Evolutionary conservation across 257 asterid genomes (phyloP).

Genomic region (Ophiorrhiza pumila): DNA sequence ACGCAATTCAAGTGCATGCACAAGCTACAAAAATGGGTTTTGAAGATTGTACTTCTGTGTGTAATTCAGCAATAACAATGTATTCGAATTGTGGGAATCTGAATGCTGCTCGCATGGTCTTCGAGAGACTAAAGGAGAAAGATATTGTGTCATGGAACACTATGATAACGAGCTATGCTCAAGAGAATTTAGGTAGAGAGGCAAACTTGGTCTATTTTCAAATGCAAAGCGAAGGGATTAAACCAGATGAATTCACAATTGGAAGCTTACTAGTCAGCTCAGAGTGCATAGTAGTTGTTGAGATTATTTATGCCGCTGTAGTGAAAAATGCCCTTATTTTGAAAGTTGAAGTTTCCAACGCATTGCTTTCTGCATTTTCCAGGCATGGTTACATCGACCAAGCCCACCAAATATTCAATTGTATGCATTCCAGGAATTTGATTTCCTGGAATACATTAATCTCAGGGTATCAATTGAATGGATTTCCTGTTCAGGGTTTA

Average conservation of each 20-base stretch:
- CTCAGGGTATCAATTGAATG: slow-evolving; percentile 58
- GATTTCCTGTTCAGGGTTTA: slow-evolving; percentile 51
- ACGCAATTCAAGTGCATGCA: slow-evolving; percentile 57
- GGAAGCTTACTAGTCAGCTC: slow-evolving; percentile 69
- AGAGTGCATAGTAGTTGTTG: slow-evolving; percentile 39
- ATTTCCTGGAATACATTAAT: slow-evolving; percentile 87
- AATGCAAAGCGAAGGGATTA: slow-evolving; percentile 57
- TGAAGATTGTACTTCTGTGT: slow-evolving; percentile 49
- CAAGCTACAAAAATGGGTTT: slow-evolving; percentile 52
- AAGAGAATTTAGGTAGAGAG: slow-evolving; percentile 35
- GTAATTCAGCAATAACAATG: slow-evolving; percentile 79
- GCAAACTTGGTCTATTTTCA: slow-evolving; percentile 41
- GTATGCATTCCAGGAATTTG: slow-evolving; percentile 51
- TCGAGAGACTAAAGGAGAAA: slow-evolving; percentile 39
- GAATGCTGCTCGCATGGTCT: slow-evolving; percentile 43
- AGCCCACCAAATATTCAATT: slow-evolving; percentile 47
- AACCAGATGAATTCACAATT: slow-evolving; percentile 69
- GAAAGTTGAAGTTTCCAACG: slow-evolving; percentile 71
- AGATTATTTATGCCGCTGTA: slow-evolving; percentile 55
- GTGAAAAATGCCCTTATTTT: slow-evolving; percentile 51
- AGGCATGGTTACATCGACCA: slow-evolving; percentile 41
- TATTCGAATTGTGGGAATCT: slow-evolving; percentile 54
- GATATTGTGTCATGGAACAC: slow-evolving; percentile 80
- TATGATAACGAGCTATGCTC: slow-evolving; percentile 61
- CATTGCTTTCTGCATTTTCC: slow-evolving; percentile 63